These are phyloP conservation scores for Rhizopogon vulgaris DNA, from an alignment of 768 basidiomycete genomes.

Conservation along the genomic window DNA sequence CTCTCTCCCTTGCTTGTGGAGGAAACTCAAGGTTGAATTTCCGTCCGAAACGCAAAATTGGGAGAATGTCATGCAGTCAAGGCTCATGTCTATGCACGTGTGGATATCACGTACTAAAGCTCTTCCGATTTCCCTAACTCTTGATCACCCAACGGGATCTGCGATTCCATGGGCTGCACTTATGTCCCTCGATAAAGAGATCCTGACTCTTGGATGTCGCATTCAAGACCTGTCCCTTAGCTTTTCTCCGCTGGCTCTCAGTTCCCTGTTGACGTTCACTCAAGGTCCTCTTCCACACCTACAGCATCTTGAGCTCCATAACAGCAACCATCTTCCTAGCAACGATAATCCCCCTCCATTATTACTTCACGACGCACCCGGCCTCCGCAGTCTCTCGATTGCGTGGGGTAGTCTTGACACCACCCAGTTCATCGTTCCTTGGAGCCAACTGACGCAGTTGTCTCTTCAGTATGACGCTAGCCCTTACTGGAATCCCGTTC, in stretches of 20 bases:
- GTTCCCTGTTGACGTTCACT: conserved; percentile 21
- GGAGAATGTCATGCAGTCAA: conserved; percentile 21
- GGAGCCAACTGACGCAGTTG: conserved; percentile 22
- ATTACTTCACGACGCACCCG: conserved; percentile 19
- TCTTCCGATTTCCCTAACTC: conserved; percentile 20
- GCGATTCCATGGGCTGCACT: conserved; percentile 21
- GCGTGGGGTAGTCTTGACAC: conserved; percentile 25
- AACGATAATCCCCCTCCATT: conserved; percentile 21
- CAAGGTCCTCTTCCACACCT: conserved; percentile 18
- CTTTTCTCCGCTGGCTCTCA: conserved; percentile 19
- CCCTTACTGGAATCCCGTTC: conserved; percentile 23
- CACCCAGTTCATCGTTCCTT: conserved; percentile 18
- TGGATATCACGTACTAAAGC: conserved; percentile 25
- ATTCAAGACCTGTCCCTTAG: conserved; percentile 14
- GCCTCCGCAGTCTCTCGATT: conserved; percentile 19
- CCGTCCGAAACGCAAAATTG: conserved; percentile 15
- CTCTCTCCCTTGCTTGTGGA: conserved; percentile 22
- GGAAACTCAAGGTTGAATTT: conserved; percentile 16
- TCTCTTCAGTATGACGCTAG: conserved; percentile 23
- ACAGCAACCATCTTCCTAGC: conserved; percentile 17
- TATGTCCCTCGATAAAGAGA: conserved; percentile 23
- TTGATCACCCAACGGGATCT: conserved; percentile 18
- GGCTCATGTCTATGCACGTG: conserved; percentile 19
- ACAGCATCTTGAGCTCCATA: conserved; percentile 20
- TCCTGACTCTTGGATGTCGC: conserved; percentile 18